Evolutionary conservation across 306 rosid genomes (phyloP).

Genomic region (Crataegus laevigata): DNA sequence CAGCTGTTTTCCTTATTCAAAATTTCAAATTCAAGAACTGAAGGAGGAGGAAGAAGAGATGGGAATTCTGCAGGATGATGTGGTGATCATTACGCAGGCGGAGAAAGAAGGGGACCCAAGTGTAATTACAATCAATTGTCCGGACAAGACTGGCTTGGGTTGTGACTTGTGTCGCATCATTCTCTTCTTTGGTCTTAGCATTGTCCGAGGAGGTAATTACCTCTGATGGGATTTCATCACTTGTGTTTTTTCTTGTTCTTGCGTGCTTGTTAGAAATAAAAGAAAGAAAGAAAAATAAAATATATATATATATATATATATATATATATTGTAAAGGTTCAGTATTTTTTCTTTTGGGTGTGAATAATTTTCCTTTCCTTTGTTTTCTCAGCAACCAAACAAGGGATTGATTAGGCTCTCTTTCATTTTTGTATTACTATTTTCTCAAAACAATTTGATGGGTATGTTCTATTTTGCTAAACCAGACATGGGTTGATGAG

Average conservation of each 20-base stretch:
- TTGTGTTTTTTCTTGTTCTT: not conserved
- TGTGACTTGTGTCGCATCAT: conserved; percentile 91
- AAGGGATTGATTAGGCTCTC: not conserved
- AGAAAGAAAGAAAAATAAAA: no score
- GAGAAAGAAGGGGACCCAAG: conserved; percentile 62
- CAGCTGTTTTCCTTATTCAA: not conserved
- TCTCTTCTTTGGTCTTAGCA: conserved; percentile 89
- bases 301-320: no score
- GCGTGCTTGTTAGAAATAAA: not conserved
- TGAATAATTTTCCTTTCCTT: not conserved
- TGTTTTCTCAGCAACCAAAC: not conserved
- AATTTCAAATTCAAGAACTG: not conserved
- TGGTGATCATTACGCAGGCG: conserved; percentile 54
- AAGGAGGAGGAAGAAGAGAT: conserved; percentile 21
- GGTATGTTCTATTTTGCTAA: not conserved
- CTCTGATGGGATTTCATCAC: not conserved
- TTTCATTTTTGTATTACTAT: not conserved
- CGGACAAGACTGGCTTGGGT: conserved; percentile 92
- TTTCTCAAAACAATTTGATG: not conserved
- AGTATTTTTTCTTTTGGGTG: not conserved
- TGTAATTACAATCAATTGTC: conserved; percentile 84
- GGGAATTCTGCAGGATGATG: conserved; percentile 79
- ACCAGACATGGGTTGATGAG: not conserved
- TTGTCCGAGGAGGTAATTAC: conserved; percentile 77
- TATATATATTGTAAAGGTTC: not conserved